Evolutionary conservation across 805 yeast genomes (phyloP), one percentile per base, ranked within the genome.

Genomic region (Kregervanrija delftensis): DNA sequence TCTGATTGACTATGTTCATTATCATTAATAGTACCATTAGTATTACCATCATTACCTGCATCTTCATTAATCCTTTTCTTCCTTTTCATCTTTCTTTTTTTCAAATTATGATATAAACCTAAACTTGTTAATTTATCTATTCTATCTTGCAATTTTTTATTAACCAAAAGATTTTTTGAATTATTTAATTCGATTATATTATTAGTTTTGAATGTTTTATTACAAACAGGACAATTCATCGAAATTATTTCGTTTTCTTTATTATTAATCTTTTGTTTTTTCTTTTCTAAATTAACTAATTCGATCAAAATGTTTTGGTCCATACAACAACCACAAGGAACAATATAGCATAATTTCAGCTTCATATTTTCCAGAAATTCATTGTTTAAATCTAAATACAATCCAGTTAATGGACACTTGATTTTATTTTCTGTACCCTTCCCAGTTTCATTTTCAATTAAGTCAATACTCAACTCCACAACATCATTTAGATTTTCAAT

Each of bases 291-390:
- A 2, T 46, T 31, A 2, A 52, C 15, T 5, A 63, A 45, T 28
- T 60, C 59, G 12, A 43, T 42, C 8, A 72, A 49, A 15, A 66
- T 52, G 22, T 59, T 58, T n/a, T 48, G 54, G 4, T 66, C 66
- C 46, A 71, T 50, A 0, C 66, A 68, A 54, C 73, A 70, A 0
- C 75, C 75, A 55, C 79, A 75, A 5, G 63, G 59, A 0, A 67
- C 73, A 3, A 74, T 49, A 54, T 77, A 78, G 1, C 69, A 67
- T 42, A 76, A 69, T 49, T 59, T 11, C 55, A 39, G n/a, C 5
- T 43, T 38, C 4, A 33, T 37, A 0, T 48, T 33, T 5, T 49
- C 55, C 28, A 22, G 6, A 22, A 6, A 5, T 0, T 69, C 63
- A 9, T 57, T 55, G 6, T 37, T 28, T 3, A 62, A 56, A 35